phyloP scores from a whole-genome alignment of 2,329 filamentous ascomycete species.

The Hymenoscyphus fraxineus region DNA sequence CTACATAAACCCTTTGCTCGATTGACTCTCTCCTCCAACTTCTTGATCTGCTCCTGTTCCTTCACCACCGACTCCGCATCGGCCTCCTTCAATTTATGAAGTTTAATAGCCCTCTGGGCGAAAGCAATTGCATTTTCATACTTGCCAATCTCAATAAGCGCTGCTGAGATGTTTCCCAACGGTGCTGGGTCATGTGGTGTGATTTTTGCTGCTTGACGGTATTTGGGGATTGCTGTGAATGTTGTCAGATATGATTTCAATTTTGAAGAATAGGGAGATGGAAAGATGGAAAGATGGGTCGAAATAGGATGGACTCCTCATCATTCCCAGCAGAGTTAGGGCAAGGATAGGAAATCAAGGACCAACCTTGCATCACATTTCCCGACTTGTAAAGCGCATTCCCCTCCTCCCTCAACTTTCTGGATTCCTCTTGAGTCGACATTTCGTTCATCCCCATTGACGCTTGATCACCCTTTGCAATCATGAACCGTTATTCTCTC shows the following conservation, averaged over 20 bases:
- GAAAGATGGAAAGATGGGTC: background rate
- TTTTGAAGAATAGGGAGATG: background rate
- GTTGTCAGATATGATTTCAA: no score
- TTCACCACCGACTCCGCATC: background rate
- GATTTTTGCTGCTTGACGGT: slow-evolving; percentile 5
- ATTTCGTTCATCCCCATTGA: background rate
- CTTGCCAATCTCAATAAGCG: slow-evolving; percentile 11
- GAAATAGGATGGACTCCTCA: background rate
- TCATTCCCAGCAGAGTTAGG: background rate
- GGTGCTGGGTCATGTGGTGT: slow-evolving; percentile 33
- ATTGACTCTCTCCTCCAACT: slow-evolving; percentile 11
- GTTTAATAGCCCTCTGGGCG: slow-evolving; percentile 6
- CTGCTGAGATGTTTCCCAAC: slow-evolving; percentile 15
- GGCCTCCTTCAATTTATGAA: background rate
- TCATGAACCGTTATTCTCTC: no score
- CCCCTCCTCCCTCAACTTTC: slow-evolving; percentile 11
- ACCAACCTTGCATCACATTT: slow-evolving; percentile 7
- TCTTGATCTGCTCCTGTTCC: slow-evolving; percentile 2
- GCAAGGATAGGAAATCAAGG: background rate
- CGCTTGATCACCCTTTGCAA: no score
- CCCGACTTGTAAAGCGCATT: slow-evolving; percentile 12
- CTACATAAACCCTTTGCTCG: slow-evolving; percentile 3
- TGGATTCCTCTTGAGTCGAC: slow-evolving; percentile 4
- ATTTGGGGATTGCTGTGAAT: slow-evolving; percentile 6
- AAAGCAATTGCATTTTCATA: slow-evolving; percentile 9